Evolutionary conservation across 1,284 basidiomycete species (phyloP), one percentile per base, ranked within the genome.

Genomic region (Blastosporella zonata): DNA sequence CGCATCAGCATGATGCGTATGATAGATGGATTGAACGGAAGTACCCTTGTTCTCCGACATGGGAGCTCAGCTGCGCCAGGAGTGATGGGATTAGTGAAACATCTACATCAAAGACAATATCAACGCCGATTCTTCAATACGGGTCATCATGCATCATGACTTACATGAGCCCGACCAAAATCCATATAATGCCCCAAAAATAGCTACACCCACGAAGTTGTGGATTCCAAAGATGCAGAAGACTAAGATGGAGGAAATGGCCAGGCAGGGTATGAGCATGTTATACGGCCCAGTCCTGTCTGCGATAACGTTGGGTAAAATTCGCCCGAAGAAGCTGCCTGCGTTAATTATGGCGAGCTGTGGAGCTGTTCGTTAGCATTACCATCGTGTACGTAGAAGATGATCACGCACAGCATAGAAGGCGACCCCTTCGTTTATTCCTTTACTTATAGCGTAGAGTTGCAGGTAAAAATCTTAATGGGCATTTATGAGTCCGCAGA

Each of bases 401-500:
- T 15, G 47, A 46, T 31, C 12, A 62, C 70, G 38, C 59, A 80
- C 78, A 29, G 68, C 68, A 58, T 81, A 79, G 49, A 78, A 79
- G 5, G 77, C 71, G 6, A 76, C 61, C 2, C 58, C 62, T 22
- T 65, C 53, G 40, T 62, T 55, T 34, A 79, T 67, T 5, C 70
- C 70, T 47, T 75, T 68, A 44, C 69, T 61, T 6, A 72, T 58
- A 4, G 77, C 70, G 49, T 73, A 79, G 0, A 80, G 64, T 61
- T 81, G 78, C 3, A 81, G 63, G 59, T 80, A 81, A 60, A 81
- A 80, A 57, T 75, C 74, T 78, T 56, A 28, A 53, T 40, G 36
- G 40, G 37, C 25, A 45, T 46, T 37, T 21, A 39, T 51, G 40
- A 31, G 36, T 47, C n/a, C 42, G 38, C 33, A 43, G 33, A 23